Evolutionary conservation across 1,284 basidiomycete genomes (phyloP).

Genomic region (Naganishia sp.): DNA sequence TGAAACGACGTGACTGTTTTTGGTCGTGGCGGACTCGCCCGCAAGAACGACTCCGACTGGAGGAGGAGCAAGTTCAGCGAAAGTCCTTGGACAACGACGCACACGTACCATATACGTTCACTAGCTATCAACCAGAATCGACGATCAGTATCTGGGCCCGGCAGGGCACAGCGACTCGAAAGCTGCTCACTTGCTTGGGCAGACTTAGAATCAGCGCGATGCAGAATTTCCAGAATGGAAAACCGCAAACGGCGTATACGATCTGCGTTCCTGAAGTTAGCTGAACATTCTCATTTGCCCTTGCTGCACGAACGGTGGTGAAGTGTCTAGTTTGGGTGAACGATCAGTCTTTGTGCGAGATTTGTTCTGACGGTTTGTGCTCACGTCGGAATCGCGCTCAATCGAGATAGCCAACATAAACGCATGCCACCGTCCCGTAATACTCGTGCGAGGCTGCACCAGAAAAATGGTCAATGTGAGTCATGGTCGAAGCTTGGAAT

Average conservation of each 20-base stretch:
- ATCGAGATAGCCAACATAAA: conserved; percentile 44
- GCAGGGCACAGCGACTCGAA: neutral
- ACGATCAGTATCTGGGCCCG: neutral
- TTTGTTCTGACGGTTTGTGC: neutral
- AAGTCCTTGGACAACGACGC: too few relatives aligned
- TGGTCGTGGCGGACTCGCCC: conserved; percentile 1
- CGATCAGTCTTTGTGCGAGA: too few relatives aligned
- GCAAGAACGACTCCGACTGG: conserved; percentile 30
- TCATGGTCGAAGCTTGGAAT: neutral
- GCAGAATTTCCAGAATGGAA: conserved; percentile 45
- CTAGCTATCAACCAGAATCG: conserved; percentile 26
- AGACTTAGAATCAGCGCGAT: conserved; percentile 48
- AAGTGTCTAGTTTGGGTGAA: neutral
- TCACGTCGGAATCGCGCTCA: conserved; percentile 49
- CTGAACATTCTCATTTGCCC: neutral
- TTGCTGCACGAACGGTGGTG: conserved; percentile 4
- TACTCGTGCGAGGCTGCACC: neutral
- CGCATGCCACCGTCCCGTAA: conserved; percentile 49
- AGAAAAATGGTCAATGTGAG: neutral
- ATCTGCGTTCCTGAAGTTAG: conserved; percentile 1
- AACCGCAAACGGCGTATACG: conserved; percentile 48
- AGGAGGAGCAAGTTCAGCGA: neutral
- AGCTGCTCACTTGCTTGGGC: conserved; percentile 46
- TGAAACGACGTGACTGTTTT: conserved; percentile 35
- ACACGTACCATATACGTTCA: conserved; percentile 39